Evolutionary conservation across 805 yeast genomes (phyloP).

Genomic region (Myxozyma mucilagina): DNA sequence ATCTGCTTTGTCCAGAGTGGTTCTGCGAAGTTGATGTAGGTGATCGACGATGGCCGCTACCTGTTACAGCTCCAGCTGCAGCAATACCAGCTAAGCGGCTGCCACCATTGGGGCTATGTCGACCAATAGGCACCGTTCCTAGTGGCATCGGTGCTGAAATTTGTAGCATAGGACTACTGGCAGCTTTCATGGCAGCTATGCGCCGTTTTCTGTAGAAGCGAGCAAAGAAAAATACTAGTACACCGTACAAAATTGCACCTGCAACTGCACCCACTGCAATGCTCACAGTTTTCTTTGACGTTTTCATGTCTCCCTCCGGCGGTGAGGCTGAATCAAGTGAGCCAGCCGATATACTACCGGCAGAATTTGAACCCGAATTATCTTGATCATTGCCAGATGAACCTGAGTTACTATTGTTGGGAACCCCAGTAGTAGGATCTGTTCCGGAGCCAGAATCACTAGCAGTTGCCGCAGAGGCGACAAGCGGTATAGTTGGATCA

Average conservation of each 20-base stretch:
- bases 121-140: slow-evolving; percentile 1
- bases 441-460: slow-evolving; percentile 8
- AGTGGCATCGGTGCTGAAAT: slow-evolving; percentile 27
- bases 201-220: slow-evolving; percentile 46
- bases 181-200: slow-evolving; percentile 6
- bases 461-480: slow-evolving; percentile 13
- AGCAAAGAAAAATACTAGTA: slow-evolving; percentile 57
- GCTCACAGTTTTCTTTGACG: slow-evolving; percentile 61
- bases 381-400: slow-evolving; percentile 8
- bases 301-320: slow-evolving; percentile 33
- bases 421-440: neutral
- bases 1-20: slow-evolving; percentile 15
- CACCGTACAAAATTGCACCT: slow-evolving; percentile 69
- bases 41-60: slow-evolving; percentile 21
- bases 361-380: slow-evolving; percentile 32
- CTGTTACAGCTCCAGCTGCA: slow-evolving; percentile 18
- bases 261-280: slow-evolving; percentile 79
- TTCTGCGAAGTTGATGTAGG: slow-evolving; percentile 9
- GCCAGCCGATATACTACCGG: slow-evolving; percentile 32
- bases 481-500: slow-evolving; percentile 52
- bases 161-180: slow-evolving; percentile 12
- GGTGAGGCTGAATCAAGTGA: slow-evolving; percentile 39
- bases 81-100: neutral
- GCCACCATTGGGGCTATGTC: neutral
- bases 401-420: slow-evolving; percentile 8